These are phyloP conservation scores for Ophiorrhiza pumila DNA, from an alignment of 257 asterid genomes.

Conservation along the genomic window DNA sequence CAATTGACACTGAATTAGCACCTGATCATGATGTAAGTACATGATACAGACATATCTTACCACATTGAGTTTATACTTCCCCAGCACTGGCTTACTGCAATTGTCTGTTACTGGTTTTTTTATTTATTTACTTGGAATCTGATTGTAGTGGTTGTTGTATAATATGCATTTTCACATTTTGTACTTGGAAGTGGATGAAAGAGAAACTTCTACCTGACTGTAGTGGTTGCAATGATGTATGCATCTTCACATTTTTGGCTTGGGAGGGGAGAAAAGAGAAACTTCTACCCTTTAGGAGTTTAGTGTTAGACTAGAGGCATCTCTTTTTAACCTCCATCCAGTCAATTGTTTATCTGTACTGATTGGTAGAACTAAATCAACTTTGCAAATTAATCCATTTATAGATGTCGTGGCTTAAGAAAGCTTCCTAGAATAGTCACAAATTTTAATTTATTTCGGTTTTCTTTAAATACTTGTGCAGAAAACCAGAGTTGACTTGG, in stretches of 20 bases:
- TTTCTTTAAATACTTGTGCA: neutral
- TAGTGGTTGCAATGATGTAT: neutral
- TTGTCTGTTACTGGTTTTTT: neutral
- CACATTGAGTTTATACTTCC: neutral
- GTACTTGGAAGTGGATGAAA: neutral
- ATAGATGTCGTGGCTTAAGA: neutral
- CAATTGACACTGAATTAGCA: constrained; percentile 28
- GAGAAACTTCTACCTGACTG: neutral
- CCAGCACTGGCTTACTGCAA: neutral
- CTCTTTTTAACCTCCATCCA: neutral
- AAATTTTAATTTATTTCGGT: too few species aligned
- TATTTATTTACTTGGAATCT: too few species aligned
- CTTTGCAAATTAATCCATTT: neutral
- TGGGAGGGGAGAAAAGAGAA: neutral
- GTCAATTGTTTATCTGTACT: neutral
- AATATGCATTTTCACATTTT: neutral
- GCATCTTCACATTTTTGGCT: neutral
- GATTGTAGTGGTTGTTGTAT: neutral
- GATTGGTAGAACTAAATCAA: too few species aligned
- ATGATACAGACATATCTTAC: neutral
- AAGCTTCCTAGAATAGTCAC: neutral
- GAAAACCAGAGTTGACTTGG: too few species aligned
- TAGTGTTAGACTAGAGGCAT: neutral
- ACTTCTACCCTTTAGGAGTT: neutral
- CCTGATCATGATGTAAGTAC: constrained; percentile 50